Evolutionary conservation across 2,329 filamentous ascomycete genomes (phyloP), one percentile per base, ranked within the genome.

Genomic region (Claviceps sp.): DNA sequence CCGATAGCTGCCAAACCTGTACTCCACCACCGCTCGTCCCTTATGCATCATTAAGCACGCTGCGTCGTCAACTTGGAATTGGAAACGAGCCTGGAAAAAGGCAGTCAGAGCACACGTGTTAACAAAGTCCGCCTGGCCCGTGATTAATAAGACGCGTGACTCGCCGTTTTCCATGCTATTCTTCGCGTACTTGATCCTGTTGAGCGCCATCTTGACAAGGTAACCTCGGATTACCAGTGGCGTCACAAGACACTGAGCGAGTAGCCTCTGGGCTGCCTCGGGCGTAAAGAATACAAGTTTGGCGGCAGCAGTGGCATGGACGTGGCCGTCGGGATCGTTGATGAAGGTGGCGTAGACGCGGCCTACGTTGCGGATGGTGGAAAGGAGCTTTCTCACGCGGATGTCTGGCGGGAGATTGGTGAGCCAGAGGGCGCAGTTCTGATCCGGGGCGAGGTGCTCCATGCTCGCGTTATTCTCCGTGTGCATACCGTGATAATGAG

Each of bases 341-440:
- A 81, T 73, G 52, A 73, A 72, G 1, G 67, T 67, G 46, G 74
- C 73, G 58, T 67, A 79, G 11, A 80, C 62, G 52, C 77, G 75
- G 2, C 77, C 77, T 34, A 72, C 63, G 54, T 66, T 58, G 11
- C 69, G 67, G 44, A 80, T 70, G 2, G 64, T 55, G 1, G 58
- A 53, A 1, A 80, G 69, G 1, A 80, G 72, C 56, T 72, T 65
- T 26, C 61, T 56, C 42, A 71, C 66, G 2, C 65, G 70, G 43
- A 74, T 61, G 50, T 66, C 55, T 0, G 71, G 65, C 0, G 76
- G 73, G 0, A 81, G 67, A 48, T 75, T 73, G 1, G 71, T 75
- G 26, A 81, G 56, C 71, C 75, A 80, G 1, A 80, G 63, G 0
- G 74, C 69, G 37, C 75, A 77, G 60, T 77, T 79, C 37, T 69